Percentiles rank a stretch among this genome's conserved stretches.
Conservation (phyloP, 257 asterid genomes). For the Solanum paucissectum region DNA sequence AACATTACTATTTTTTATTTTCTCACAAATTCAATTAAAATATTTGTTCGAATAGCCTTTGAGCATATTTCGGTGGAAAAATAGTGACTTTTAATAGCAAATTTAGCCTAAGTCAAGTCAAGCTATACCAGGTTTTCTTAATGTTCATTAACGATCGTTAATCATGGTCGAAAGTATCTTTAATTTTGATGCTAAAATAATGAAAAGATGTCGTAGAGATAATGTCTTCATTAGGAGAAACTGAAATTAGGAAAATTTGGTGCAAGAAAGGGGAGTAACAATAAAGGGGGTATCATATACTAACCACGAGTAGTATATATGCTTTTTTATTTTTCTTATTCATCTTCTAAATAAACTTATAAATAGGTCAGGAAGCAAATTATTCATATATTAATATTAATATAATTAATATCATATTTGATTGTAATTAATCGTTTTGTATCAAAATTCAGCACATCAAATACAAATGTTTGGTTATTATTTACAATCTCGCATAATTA, state of each 20-base stretch:
- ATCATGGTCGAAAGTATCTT: background rate
- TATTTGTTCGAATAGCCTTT: accelerated
- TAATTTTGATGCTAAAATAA: background rate
- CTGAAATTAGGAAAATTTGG: background rate
- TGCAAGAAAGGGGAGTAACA: background rate
- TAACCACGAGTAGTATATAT: background rate
- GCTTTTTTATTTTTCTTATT: background rate
- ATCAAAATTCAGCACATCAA: background rate
- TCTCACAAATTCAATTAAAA: background rate
- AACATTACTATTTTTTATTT: background rate
- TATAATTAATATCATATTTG: too few species aligned
- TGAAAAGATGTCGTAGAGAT: background rate
- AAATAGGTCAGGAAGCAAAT: background rate
- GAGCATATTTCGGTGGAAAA: background rate
- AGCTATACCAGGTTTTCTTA: background rate
- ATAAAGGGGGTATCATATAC: background rate
- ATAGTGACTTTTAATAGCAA: background rate
- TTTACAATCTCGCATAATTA: background rate
- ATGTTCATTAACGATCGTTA: background rate
- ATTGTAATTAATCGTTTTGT: background rate
- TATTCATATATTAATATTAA: too few species aligned
- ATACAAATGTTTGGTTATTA: background rate
- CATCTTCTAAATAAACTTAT: background rate
- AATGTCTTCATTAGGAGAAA: background rate
- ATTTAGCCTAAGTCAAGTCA: background rate